A percentile compares a stretch with the other conserved stretches of the same genome.
Evolutionary conservation across 176 grass and related monocot species (phyloP).

Genomic region (Bromus sterilis): DNA sequence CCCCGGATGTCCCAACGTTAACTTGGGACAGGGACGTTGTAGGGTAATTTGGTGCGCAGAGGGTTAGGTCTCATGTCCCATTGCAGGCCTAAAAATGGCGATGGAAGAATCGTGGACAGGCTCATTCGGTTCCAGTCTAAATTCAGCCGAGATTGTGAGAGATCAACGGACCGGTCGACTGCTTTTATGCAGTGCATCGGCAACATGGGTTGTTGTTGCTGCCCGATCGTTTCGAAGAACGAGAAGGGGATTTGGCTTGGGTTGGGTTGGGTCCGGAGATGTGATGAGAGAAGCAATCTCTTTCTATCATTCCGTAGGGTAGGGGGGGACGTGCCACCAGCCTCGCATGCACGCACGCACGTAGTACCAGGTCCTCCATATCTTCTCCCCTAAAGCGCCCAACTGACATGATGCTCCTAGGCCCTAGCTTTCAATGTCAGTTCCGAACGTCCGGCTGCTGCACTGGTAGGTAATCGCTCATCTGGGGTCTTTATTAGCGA

Average conservation of each 20-base stretch:
- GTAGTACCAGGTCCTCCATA: background rate
- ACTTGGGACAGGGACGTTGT: slow-evolving; percentile 1
- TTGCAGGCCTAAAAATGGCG: background rate
- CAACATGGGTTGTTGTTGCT: background rate
- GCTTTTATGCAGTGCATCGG: background rate
- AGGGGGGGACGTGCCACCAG: slow-evolving; percentile 30
- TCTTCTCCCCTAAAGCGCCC: background rate
- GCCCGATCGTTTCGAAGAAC: background rate
- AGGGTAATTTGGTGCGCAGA: background rate
- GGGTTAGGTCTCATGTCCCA: slow-evolving; percentile 29
- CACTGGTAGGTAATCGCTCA: background rate
- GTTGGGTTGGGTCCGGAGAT: background rate
- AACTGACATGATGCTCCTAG: background rate
- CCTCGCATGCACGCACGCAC: slow-evolving; percentile 24
- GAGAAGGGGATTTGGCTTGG: background rate
- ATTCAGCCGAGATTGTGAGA: slow-evolving; percentile 28
- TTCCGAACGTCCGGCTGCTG: background rate
- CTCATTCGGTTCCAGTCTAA: background rate
- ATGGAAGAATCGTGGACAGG: background rate
- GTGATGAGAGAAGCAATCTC: background rate
- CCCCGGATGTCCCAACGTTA: background rate
- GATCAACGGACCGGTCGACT: background rate
- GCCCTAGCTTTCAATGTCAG: background rate
- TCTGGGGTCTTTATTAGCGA: background rate
- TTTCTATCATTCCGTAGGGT: background rate